Conservation (phyloP, 2,329 filamentous ascomycete genomes). For the Erysiphe pulchra region DNA sequence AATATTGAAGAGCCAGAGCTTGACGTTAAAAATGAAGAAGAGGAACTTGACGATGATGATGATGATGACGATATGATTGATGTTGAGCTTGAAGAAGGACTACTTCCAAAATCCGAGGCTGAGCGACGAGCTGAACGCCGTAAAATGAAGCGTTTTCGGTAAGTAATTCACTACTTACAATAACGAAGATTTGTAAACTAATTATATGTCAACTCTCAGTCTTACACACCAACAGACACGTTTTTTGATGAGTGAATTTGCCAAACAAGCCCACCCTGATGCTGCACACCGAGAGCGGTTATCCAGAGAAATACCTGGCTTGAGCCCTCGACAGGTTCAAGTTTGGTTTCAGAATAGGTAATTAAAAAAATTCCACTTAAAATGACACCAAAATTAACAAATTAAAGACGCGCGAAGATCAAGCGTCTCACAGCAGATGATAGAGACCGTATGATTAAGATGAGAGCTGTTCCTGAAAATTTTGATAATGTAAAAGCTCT, state of each 20-base stretch:
- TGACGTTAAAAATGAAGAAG: conserved; percentile 10
- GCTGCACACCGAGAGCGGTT: conserved; percentile 71
- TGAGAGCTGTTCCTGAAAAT: conserved; percentile 43
- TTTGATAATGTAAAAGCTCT: conserved; percentile 46
- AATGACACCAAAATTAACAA: conserved; percentile 2
- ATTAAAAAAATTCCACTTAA: conserved; percentile 8
- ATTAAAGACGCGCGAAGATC: conserved; percentile 38
- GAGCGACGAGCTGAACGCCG: conserved; percentile 30
- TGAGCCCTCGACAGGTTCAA: conserved; percentile 81
- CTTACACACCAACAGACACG: conserved; percentile 93
- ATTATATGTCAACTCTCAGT: conserved; percentile 23
- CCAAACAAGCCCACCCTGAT: conserved; percentile 81
- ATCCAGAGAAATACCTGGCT: conserved; percentile 68
- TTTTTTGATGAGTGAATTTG: conserved; percentile 91
- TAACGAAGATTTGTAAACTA: neutral
- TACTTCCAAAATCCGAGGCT: conserved; percentile 25
- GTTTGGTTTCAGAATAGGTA: conserved; percentile 98
- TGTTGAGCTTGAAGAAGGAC: conserved; percentile 17
- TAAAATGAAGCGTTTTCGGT: conserved; percentile 65
- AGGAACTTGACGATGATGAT: conserved; percentile 12
- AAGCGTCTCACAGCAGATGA: conserved; percentile 47
- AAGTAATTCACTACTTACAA: conserved; percentile 7
- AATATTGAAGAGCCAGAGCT: conserved; percentile 19
- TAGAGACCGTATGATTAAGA: conserved; percentile 44
- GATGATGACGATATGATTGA: conserved; percentile 33